Base-by-base conservation (phyloP, 2,329 filamentous ascomycete genomes). In the Bipolaris cookei region DNA sequence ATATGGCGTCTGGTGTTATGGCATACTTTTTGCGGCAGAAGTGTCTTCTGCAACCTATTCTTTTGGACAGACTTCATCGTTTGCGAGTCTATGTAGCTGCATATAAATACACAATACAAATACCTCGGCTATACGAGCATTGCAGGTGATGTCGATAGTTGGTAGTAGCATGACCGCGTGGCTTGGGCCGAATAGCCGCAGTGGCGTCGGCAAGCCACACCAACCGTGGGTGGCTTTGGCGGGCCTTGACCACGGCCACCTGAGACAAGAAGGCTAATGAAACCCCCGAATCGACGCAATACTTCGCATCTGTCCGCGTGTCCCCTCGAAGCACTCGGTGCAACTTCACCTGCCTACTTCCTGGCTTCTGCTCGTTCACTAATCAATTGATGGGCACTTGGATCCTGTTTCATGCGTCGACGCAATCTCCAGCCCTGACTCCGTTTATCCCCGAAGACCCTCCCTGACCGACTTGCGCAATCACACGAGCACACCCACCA, bases 1-100 rank as follows among this genome's bases (percentile, higher is more conserved):
- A 54, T 52, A 56, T 49, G 70, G 71, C 64, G 70, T 74, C 61
- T 64, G 68, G 69, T 61, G 66, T 62, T 58, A 38, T 39, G 45
- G 61, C 64, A 64, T 71, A 62, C 63, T 57, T 58, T 16, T 43
- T 56, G 59, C 41, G 56, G 51, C 47, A 61, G 49, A 48, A 51
- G 51, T 47, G 45, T 46, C 59, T 56, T 59, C 52, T 66, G 64
- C 54, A 61, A 61, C 54, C 30, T 61, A 51, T 45, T 55, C 25
- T 46, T 52, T 25, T 45, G 35, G 52, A 39, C 38, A 13, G n/a
- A 55, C 53, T 16, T 51, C 42, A 48, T 61, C 37, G 45, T 54
- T 51, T 54, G 47, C 51, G 58, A 21, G 38, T 51, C 55, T 46
- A 54, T 56, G 51, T 59, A 63, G 54, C 44, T 54, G 50, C 50